Percentiles rank a stretch among this genome's conserved stretches.
Conservation (phyloP, 2,329 filamentous ascomycete species). For the Alternaria viburni region DNA sequence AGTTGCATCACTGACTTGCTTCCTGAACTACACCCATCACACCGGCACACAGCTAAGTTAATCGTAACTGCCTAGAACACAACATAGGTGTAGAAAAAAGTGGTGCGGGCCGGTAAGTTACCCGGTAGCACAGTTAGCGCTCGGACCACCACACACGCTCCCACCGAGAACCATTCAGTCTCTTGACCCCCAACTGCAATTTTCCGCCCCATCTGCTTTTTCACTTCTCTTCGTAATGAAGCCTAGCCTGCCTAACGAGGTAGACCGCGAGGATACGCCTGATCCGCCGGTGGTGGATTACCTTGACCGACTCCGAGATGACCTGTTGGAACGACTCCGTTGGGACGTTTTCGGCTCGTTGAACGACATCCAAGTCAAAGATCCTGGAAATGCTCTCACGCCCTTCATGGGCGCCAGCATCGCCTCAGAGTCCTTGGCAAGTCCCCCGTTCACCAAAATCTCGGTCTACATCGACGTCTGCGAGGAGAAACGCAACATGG, state of each 20-base stretch:
- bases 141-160: too few species aligned
- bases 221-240: too few species aligned
- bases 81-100: background rate
- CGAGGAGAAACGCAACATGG: conserved; percentile 1
- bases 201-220: too few species aligned
- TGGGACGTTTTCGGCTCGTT: conserved; percentile 11
- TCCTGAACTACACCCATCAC: background rate
- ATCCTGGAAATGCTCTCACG: background rate
- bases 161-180: too few species aligned
- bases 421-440: conserved; percentile 10
- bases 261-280: too few species aligned
- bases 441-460: conserved; percentile 6
- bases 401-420: conserved; percentile 8
- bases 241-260: too few species aligned
- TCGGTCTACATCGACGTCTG: background rate
- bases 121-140: too few species aligned
- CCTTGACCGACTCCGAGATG: conserved; percentile 9
- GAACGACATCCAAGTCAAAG: background rate
- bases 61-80: background rate
- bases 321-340: conserved; percentile 12
- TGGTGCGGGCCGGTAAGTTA: too few species aligned
- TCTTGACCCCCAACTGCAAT: too few species aligned
- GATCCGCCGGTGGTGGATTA: too few species aligned
- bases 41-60: background rate
- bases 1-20: background rate